phyloP scores from a whole-genome alignment of 345 rosid genomes.

The Eutrema heterophyllum region DNA sequence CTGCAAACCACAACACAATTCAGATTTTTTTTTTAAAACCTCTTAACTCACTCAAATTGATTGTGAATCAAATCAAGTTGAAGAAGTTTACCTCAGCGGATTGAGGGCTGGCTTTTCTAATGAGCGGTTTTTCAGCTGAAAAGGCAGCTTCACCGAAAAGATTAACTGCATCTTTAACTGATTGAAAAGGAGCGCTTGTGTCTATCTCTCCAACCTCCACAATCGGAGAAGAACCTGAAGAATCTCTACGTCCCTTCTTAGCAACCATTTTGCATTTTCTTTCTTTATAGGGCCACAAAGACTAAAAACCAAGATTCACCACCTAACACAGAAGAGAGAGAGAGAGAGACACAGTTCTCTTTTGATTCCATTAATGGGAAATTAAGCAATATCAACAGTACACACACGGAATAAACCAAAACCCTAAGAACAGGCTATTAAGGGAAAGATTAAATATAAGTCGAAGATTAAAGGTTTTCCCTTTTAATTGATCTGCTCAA shows the following conservation, averaged over 20 bases:
- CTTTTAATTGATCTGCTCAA: not conserved
- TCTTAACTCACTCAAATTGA: not conserved
- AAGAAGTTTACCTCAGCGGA: slow-evolving; percentile 67
- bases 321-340: slow-evolving; percentile 10
- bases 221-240: slow-evolving; percentile 47
- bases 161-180: slow-evolving; percentile 89
- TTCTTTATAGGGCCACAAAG: not conserved
- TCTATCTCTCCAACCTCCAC: slow-evolving; percentile 96
- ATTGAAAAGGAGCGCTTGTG: slow-evolving; percentile 94
- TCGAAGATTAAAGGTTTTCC: not conserved
- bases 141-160: slow-evolving; percentile 90
- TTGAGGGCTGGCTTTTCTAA: slow-evolving; percentile 58
- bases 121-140: slow-evolving; percentile 68
- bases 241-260: slow-evolving; percentile 53
- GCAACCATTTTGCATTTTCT: slow-evolving; percentile 57
- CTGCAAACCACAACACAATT: slow-evolving; percentile 39
- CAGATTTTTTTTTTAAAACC: not conserved
- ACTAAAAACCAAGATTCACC: slow-evolving; percentile 2
- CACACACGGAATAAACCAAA: not conserved
- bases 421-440: slow-evolving; percentile 15
- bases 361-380: not conserved
- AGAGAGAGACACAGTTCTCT: not conserved
- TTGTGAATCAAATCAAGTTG: not conserved
- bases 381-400: slow-evolving; percentile 1
- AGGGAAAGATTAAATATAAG: not conserved